phyloP scores from a whole-genome alignment of 2,329 filamentous ascomycete species.

The Penicillium expansum region DNA sequence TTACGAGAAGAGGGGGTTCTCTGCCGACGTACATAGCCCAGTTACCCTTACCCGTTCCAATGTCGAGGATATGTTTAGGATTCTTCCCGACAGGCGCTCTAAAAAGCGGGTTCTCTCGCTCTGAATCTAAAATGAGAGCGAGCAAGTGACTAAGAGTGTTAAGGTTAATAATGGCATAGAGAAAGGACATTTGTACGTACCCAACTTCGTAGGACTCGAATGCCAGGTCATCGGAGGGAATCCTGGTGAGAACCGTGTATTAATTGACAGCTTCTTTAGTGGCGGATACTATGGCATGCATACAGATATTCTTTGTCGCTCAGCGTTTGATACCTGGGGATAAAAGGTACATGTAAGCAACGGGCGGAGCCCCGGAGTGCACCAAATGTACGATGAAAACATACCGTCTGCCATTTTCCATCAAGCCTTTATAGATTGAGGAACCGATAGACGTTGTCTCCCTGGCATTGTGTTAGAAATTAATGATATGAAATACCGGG shows the following conservation, averaged over 20 bases:
- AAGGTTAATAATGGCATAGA: neutral
- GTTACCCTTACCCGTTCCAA: conserved; percentile 16
- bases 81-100: conserved; percentile 8
- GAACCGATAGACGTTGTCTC: conserved; percentile 18
- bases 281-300: neutral
- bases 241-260: neutral
- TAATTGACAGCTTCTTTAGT: neutral
- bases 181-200: neutral
- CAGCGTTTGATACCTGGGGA: conserved; percentile 16
- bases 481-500: neutral
- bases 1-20: too few relatives aligned
- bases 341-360: neutral
- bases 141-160: conserved; percentile 12
- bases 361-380: neutral
- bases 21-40: conserved; percentile 4
- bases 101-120: conserved; percentile 14
- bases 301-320: conserved; percentile 15
- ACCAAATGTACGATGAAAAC: neutral
- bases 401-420: conserved; percentile 19
- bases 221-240: conserved; percentile 17
- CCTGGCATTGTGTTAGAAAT: neutral
- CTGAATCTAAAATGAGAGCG: conserved; percentile 12
- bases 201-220: conserved; percentile 21
- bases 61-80: conserved; percentile 12
- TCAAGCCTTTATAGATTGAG: conserved; percentile 15